Percentiles rank a stretch among this genome's conserved stretches.
Conservation (phyloP, 108 stramenopile genomes). For the Pseudonitzschia pungens region DNA sequence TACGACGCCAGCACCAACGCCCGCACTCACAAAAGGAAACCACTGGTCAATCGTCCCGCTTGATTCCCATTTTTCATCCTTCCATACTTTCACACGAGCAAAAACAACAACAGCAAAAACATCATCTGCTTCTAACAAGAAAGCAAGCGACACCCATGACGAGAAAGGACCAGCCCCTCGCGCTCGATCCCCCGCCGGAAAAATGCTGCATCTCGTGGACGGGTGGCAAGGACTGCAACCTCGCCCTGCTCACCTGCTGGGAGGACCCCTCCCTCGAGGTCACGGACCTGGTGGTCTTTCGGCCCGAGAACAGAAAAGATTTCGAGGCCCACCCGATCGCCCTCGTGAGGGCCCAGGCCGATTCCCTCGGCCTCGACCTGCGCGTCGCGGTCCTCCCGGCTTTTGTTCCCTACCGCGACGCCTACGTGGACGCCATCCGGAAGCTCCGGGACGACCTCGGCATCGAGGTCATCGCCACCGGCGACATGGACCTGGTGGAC, state of each 20-base stretch:
- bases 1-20: too few species aligned
- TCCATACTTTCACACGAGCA: too few species aligned
- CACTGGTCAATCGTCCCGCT: too few species aligned
- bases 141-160: not conserved
- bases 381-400: constrained; percentile 22
- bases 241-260: constrained; percentile 32
- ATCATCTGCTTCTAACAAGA: too few species aligned
- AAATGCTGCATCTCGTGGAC: constrained; percentile 41
- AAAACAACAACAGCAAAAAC: too few species aligned
- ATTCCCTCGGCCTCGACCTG: constrained; percentile 35
- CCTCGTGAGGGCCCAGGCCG: constrained; percentile 40
- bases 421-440: constrained; percentile 36
- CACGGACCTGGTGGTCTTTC: constrained; percentile 29
- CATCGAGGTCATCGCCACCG: constrained; percentile 38
- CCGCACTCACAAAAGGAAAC: too few species aligned
- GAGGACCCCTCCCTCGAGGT: constrained; percentile 26
- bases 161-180: constrained; percentile 6
- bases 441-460: constrained; percentile 31
- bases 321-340: constrained; percentile 48
- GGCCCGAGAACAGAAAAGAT: constrained; percentile 24
- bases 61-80: too few species aligned
- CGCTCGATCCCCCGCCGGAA: not conserved
- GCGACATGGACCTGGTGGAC: constrained; percentile 55
- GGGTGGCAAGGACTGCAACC: constrained; percentile 55
- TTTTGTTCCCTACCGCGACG: constrained; percentile 31